These are phyloP conservation scores for Miamiensis avidus DNA, from an alignment of 169 alveolate genomes.

Conservation along the genomic window DNA sequence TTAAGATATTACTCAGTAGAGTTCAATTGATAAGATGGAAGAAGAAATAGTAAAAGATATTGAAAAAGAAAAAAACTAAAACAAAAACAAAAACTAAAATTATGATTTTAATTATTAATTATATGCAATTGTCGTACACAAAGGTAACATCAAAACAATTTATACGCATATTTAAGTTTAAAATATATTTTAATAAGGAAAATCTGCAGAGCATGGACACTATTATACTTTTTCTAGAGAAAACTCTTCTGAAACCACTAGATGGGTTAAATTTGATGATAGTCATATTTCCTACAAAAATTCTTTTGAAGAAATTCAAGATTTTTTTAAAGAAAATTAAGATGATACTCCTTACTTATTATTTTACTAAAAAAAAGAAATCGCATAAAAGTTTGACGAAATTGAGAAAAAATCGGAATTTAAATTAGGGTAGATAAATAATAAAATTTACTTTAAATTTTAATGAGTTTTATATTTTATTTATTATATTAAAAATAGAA, in stretches of 20 bases:
- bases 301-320: neutral
- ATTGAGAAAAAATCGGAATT: neutral
- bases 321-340: no score
- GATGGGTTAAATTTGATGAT: conserved; percentile 24
- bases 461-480: neutral
- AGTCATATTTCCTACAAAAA: conserved; percentile 1
- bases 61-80: neutral
- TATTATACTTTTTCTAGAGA: conserved; percentile 19
- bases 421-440: neutral
- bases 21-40: no score
- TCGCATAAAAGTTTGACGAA: neutral
- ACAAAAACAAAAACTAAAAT: neutral
- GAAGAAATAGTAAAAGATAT: neutral
- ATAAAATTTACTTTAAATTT: neutral
- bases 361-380: conserved; percentile 17
- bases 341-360: conserved; percentile 19
- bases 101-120: neutral
- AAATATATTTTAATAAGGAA: conserved; percentile 7
- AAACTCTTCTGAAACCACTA: neutral
- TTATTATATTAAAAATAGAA: neutral
- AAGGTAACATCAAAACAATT: neutral
- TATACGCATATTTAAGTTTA: neutral
- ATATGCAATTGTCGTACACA: conserved; percentile 21
- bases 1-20: no score
- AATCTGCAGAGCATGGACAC: conserved; percentile 12